Percentiles rank a stretch among this genome's conserved stretches.
Evolutionary conservation across 805 yeast genomes (phyloP).

Genomic region (Spathaspora girioi): DNA sequence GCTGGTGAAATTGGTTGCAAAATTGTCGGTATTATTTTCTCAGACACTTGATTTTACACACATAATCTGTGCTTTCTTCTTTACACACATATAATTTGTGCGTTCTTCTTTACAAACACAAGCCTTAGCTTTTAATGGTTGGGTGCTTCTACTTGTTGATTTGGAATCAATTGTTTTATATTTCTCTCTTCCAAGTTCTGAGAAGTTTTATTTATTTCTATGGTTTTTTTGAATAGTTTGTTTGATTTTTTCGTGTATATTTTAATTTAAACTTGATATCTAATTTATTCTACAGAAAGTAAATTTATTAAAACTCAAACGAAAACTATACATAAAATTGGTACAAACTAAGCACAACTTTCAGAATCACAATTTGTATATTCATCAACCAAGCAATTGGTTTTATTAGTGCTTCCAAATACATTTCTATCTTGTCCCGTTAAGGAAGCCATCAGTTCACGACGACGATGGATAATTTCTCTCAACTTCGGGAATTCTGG

Average conservation of each 20-base stretch:
- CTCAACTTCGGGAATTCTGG: constrained; percentile 65
- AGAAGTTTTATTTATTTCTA: neutral
- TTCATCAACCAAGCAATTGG: constrained; percentile 27
- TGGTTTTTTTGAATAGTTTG: neutral
- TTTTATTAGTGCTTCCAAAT: constrained; percentile 29
- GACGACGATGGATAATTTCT: constrained; percentile 2
- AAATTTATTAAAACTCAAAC: constrained; percentile 4
- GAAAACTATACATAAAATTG: neutral
- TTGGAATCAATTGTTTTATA: too few species aligned
- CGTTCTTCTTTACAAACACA: neutral
- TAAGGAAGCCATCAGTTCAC: constrained; percentile 4
- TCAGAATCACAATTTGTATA: constrained; percentile 27
- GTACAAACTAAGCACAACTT: constrained; percentile 5
- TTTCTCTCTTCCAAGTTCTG: neutral
- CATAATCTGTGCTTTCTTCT: neutral
- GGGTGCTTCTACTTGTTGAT: neutral
- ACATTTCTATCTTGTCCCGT: constrained; percentile 9
- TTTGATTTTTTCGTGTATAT: neutral
- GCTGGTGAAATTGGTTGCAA: neutral
- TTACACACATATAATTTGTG: neutral
- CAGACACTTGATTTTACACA: neutral
- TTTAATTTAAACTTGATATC: neutral
- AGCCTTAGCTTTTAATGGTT: neutral
- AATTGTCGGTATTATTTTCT: neutral
- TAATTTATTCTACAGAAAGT: neutral